Evolutionary conservation across 805 yeast species (phyloP).

Genomic region (Barnettozyma sp.): DNA sequence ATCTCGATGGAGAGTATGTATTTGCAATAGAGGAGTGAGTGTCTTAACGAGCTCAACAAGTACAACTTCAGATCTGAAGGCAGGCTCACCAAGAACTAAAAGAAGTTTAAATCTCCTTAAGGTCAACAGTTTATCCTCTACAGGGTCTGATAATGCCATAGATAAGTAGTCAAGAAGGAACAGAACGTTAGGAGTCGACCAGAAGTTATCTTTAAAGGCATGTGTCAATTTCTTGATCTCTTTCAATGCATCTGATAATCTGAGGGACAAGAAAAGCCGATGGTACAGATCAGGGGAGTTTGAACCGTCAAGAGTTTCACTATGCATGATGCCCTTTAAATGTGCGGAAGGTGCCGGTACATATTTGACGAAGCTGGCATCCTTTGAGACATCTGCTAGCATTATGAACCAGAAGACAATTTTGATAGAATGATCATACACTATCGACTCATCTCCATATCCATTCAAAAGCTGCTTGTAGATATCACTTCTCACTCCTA

Average conservation of each 20-base stretch:
- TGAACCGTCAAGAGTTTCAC: no score
- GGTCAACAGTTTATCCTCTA: conserved; percentile 21
- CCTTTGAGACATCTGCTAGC: conserved; percentile 35
- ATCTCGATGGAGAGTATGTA: conserved; percentile 22
- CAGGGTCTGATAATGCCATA: conserved; percentile 19
- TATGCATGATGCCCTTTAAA: conserved; percentile 4
- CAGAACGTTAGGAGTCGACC: conserved; percentile 31
- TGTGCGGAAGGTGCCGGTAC: conserved; percentile 10
- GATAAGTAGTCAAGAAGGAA: conserved; percentile 34
- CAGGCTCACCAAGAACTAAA: conserved; percentile 23
- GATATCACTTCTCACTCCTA: conserved; percentile 32
- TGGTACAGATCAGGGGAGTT: conserved; percentile 9
- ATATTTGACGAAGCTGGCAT: conserved; percentile 14
- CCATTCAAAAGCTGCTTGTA: conserved; percentile 17
- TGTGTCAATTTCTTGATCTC: conserved; percentile 9
- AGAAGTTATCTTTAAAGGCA: conserved; percentile 22
- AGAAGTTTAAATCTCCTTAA: conserved; percentile 35
- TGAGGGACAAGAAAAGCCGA: conserved; percentile 7
- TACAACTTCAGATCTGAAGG: conserved; percentile 17
- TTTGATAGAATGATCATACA: conserved; percentile 24
- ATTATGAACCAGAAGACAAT: conserved; percentile 33
- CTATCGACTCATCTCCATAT: conserved; percentile 15
- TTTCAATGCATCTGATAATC: conserved; percentile 14
- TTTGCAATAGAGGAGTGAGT: conserved; percentile 16
- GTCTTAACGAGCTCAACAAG: conserved; percentile 15